phyloP scores from a whole-genome alignment of 805 yeast species.

The Blastobotrys robertii region DNA sequence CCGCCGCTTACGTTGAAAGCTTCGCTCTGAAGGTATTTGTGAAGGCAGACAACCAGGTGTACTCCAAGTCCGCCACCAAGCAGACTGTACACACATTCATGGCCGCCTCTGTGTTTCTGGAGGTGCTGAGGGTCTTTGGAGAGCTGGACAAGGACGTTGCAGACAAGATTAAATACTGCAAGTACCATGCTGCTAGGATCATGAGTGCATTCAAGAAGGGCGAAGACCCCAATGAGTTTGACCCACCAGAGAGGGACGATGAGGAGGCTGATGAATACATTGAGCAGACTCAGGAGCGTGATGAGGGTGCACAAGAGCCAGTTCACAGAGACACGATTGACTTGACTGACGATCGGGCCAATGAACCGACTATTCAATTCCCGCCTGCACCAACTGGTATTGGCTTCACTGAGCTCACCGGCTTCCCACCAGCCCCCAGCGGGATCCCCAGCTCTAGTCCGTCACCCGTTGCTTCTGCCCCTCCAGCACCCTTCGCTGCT shows the following conservation, averaged over 20 bases:
- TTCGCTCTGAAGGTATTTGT: slow-evolving; percentile 54
- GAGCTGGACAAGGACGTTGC: slow-evolving; percentile 26
- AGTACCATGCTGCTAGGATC: slow-evolving; percentile 52
- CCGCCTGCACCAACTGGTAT: no score
- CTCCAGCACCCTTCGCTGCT: slow-evolving; percentile 9
- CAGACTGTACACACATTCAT: slow-evolving; percentile 42
- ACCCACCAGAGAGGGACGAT: slow-evolving; percentile 31
- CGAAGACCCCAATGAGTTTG: slow-evolving; percentile 49
- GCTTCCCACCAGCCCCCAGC: slow-evolving; percentile 1
- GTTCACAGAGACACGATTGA: background rate
- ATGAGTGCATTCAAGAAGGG: slow-evolving; percentile 39
- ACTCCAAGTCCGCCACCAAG: slow-evolving; percentile 33
- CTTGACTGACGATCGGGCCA: background rate
- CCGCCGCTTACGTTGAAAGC: slow-evolving; percentile 42
- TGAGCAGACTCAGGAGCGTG: slow-evolving; percentile 7
- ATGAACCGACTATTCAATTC: background rate
- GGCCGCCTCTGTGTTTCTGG: slow-evolving; percentile 47
- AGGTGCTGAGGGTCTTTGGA: slow-evolving; percentile 36
- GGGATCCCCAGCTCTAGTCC: slow-evolving; percentile 12
- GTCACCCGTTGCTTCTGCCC: slow-evolving; percentile 1
- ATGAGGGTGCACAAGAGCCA: no score
- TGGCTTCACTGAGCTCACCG: no score
- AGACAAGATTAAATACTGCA: slow-evolving; percentile 47
- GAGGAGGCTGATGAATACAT: slow-evolving; percentile 10
- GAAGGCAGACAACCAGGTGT: slow-evolving; percentile 40